Percentiles rank a stretch among this genome's conserved stretches.
These are phyloP conservation scores for Nothophaeocryptopus gaeumannii DNA, from an alignment of 2,329 filamentous ascomycete genomes.

Conservation along the genomic window DNA sequence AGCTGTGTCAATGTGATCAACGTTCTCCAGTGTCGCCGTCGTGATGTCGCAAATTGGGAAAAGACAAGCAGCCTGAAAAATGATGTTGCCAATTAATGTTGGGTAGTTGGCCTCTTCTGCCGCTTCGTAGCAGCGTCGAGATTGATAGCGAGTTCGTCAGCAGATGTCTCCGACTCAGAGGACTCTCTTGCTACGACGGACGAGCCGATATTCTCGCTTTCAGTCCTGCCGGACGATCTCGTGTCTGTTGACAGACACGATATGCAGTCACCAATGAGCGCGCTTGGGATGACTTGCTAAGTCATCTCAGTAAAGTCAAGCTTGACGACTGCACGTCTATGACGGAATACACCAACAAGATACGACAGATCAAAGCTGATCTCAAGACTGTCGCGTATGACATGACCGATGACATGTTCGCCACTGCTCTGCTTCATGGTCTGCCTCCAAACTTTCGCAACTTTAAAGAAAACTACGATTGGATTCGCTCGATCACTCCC, in stretches of 20 bases:
- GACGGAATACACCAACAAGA: too few relatives aligned
- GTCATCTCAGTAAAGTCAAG: too few relatives aligned
- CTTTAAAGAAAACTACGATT: too few relatives aligned
- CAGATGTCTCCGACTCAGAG: not conserved
- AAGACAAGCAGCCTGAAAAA: not conserved
- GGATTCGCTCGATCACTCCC: too few relatives aligned
- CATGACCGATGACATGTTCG: too few relatives aligned
- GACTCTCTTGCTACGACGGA: constrained; percentile 1
- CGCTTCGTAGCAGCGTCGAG: not conserved
- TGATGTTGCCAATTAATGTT: constrained; percentile 1
- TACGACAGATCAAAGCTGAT: too few relatives aligned
- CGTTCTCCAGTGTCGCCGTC: constrained; percentile 1
- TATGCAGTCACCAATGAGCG: too few relatives aligned
- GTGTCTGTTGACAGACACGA: not conserved
- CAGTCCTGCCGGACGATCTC: not conserved
- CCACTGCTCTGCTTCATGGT: too few relatives aligned
- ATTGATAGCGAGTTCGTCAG: constrained; percentile 2
- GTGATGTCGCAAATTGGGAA: not conserved
- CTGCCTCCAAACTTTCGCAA: too few relatives aligned
- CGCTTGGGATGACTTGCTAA: too few relatives aligned
- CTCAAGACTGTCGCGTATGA: too few relatives aligned
- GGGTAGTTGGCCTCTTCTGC: not conserved
- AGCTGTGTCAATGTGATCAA: constrained; percentile 4
- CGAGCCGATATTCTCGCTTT: not conserved
- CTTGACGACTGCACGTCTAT: too few relatives aligned